phyloP scores from a whole-genome alignment of 192 early-diverging fungal genomes.

The Globomyces pollinis-pini region DNA sequence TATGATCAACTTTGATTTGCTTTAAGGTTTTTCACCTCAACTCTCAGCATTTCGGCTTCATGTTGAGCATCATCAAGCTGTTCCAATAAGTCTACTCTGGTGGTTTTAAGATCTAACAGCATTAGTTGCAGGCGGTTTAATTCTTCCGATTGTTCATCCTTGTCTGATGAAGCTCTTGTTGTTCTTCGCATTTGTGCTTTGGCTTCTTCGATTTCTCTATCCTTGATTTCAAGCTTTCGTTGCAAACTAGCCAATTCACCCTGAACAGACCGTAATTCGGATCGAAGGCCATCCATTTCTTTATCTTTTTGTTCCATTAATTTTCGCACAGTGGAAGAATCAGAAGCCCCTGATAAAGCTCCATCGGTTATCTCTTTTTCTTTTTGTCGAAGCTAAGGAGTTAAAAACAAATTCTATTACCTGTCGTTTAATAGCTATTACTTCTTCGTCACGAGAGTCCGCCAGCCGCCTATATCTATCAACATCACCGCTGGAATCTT shows the following conservation, averaged over 20 bases:
- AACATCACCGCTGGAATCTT: conserved; percentile 13
- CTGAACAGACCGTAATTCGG: not conserved
- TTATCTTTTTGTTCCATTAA: conserved; percentile 9
- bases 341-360: not conserved
- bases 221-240: conserved; percentile 18
- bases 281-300: not conserved
- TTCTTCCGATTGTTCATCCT: conserved; percentile 18
- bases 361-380: conserved; percentile 15
- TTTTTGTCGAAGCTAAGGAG: conserved; percentile 17
- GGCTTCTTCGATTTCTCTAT: conserved; percentile 18
- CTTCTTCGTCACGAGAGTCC: conserved; percentile 12
- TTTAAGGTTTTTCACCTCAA: conserved; percentile 21
- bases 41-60: conserved; percentile 16
- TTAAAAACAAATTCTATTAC: conserved; percentile 6
- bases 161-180: not conserved
- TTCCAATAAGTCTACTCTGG: conserved; percentile 32
- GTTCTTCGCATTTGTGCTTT: not conserved
- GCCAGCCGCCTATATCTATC: conserved; percentile 14
- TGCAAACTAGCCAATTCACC: conserved; percentile 14
- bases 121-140: conserved; percentile 33
- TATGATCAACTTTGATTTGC: not conserved
- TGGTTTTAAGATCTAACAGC: conserved; percentile 32
- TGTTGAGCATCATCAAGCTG: conserved; percentile 35
- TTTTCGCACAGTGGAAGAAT: not conserved
- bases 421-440: conserved; percentile 1